phyloP scores from a whole-genome alignment of 139 green algal genomes.

The Spirogloea muscicola region DNA sequence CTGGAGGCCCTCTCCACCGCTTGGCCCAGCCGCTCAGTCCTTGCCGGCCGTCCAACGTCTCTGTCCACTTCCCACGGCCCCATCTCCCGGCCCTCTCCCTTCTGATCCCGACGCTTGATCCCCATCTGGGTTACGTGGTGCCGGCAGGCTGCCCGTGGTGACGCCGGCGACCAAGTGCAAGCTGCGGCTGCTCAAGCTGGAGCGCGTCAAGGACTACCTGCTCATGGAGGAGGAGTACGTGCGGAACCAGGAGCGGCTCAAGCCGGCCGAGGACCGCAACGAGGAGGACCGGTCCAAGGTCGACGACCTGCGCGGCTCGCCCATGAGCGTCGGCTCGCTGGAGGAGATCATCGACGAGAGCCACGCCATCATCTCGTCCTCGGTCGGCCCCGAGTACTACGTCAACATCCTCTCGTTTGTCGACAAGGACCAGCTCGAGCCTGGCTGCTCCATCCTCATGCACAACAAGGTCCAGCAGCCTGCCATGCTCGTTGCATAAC shows the following conservation, averaged over 20 bases:
- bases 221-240: conserved; percentile 99
- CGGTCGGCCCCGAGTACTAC: conserved; percentile 98
- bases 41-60: no score
- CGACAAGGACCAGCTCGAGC: conserved; percentile 97
- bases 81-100: no score
- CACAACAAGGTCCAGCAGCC: conserved; percentile 96
- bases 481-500: no score
- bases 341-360: conserved; percentile 99
- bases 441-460: conserved; percentile 92
- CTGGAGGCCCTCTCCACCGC: no score
- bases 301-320: conserved; percentile 90
- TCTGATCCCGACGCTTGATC: no score
- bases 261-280: conserved; percentile 87
- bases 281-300: conserved; percentile 89
- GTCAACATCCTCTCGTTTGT: conserved; percentile 97
- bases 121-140: no score
- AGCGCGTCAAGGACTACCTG: conserved; percentile 98
- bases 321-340: conserved; percentile 88
- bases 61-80: no score
- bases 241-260: conserved; percentile 78
- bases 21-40: no score
- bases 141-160: conserved; percentile 84
- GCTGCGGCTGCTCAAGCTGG: conserved; percentile 93
- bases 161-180: conserved; percentile 93
- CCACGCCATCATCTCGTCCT: conserved; percentile 91